Conservation (phyloP, 805 yeast species). For the Candida orba region DNA sequence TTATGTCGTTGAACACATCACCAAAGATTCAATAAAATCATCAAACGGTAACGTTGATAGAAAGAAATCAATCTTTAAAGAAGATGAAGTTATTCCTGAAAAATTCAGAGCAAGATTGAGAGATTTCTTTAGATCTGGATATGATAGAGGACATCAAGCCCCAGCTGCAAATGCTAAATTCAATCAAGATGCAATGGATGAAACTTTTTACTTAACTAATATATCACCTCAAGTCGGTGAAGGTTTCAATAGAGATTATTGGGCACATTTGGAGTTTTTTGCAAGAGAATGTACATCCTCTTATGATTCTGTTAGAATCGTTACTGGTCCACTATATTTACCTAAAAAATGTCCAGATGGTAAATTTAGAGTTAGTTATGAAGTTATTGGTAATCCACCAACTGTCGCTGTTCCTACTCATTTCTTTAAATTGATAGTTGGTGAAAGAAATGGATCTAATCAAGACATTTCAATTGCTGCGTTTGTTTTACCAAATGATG, state of each 20-base stretch:
- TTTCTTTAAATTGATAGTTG: conserved; percentile 85
- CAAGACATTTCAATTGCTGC: conserved; percentile 70
- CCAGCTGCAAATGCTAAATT: conserved; percentile 97
- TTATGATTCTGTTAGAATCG: conserved; percentile 71
- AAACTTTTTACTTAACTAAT: conserved; percentile 83
- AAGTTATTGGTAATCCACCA: conserved; percentile 95
- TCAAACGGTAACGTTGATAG: conserved; percentile 56
- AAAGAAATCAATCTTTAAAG: conserved; percentile 73
- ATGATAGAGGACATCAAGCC: conserved; percentile 95
- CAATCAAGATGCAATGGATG: conserved; percentile 88
- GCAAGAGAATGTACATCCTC: conserved; percentile 66
- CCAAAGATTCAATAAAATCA: conserved; percentile 55
- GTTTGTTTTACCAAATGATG: conserved; percentile 87
- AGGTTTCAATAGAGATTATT: conserved; percentile 94
- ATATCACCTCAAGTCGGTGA: conserved; percentile 97
- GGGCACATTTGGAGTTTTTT: conserved; percentile 96
- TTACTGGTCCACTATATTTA: conserved; percentile 90
- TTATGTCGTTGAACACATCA: conserved; percentile 82
- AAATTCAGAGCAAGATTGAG: conserved; percentile 68
- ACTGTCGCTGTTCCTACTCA: conserved; percentile 96
- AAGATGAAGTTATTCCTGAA: conserved; percentile 76
- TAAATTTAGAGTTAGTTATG: conserved; percentile 77
- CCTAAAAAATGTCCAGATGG: conserved; percentile 76
- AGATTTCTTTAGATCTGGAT: conserved; percentile 92
- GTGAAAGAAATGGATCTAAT: conserved; percentile 45